phyloP scores from a whole-genome alignment of 169 alveolate genomes.

The Besnoitia besnoiti region DNA sequence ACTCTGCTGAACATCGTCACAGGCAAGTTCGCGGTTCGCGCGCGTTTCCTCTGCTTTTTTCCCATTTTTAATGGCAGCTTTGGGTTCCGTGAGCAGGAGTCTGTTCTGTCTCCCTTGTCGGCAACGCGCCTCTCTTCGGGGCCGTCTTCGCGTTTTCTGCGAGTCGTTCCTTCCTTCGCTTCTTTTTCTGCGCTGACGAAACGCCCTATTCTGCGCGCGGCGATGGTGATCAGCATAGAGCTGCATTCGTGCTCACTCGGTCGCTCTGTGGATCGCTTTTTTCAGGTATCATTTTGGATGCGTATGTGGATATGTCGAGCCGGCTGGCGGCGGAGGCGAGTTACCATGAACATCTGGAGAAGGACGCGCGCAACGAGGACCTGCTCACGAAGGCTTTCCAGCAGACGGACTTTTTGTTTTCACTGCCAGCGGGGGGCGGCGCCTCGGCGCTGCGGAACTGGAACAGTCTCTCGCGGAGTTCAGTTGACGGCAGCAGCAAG shows the following conservation, averaged over 20 bases:
- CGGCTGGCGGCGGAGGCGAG: slow-evolving; percentile 55
- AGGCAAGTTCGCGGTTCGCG: slow-evolving; percentile 62
- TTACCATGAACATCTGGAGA: slow-evolving; percentile 56
- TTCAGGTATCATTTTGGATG: slow-evolving; percentile 57
- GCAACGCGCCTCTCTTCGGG: background rate
- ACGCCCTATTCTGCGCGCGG: no score
- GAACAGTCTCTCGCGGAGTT: slow-evolving; percentile 28
- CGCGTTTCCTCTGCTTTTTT: background rate
- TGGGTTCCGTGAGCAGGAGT: no score
- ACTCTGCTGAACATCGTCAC: slow-evolving; percentile 79
- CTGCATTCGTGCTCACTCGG: no score
- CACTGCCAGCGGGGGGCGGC: slow-evolving; percentile 37
- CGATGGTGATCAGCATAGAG: no score
- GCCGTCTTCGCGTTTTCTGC: background rate
- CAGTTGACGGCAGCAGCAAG: background rate
- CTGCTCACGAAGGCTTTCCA: slow-evolving; percentile 46
- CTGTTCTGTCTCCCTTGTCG: background rate
- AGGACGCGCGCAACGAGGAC: slow-evolving; percentile 53
- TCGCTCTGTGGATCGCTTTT: background rate
- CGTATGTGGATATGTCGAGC: slow-evolving; percentile 63
- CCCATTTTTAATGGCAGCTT: no score
- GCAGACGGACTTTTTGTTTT: slow-evolving; percentile 53
- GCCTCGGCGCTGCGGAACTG: background rate
- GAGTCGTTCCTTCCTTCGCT: background rate
- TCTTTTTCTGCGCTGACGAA: no score